Evolutionary conservation across 2,329 filamentous ascomycete species (phyloP).

Genomic region (Aspergillus tamarii): DNA sequence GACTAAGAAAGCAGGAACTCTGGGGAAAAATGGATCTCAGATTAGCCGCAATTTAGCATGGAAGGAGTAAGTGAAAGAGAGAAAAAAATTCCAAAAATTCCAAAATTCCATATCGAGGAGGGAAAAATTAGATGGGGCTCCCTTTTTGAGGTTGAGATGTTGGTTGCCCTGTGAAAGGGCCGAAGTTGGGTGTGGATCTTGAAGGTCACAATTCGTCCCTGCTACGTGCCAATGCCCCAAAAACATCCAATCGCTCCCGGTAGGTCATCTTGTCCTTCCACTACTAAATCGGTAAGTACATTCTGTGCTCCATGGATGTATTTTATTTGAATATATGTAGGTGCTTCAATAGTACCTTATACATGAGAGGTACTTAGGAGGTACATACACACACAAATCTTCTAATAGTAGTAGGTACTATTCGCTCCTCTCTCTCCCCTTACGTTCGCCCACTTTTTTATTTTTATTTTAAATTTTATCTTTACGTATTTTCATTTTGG

Average conservation of each 20-base stretch:
- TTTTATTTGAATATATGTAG: neutral
- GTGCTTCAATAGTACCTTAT: neutral
- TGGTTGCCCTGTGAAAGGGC: neutral
- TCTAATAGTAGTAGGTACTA: neutral
- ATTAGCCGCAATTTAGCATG: constrained; percentile 4
- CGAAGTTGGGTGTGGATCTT: neutral
- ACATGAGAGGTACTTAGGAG: neutral
- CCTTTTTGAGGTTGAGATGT: neutral
- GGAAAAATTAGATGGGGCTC: neutral
- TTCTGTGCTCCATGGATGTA: neutral
- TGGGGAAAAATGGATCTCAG: constrained; percentile 7
- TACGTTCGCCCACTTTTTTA: neutral
- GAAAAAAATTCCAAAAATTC: neutral
- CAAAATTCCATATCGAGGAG: neutral
- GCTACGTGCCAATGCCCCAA: neutral
- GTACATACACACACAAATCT: neutral
- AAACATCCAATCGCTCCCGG: neutral
- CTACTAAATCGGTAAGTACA: neutral
- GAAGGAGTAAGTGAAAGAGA: neutral
- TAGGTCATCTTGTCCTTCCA: neutral
- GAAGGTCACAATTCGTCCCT: neutral
- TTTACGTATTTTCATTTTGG: neutral
- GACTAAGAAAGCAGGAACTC: neutral
- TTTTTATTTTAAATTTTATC: neutral
- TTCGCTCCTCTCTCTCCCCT: neutral